Evolutionary conservation across 495 filamentous ascomycete species (phyloP), one percentile per base, ranked within the genome.

Genomic region (Ramalina intermedia): DNA sequence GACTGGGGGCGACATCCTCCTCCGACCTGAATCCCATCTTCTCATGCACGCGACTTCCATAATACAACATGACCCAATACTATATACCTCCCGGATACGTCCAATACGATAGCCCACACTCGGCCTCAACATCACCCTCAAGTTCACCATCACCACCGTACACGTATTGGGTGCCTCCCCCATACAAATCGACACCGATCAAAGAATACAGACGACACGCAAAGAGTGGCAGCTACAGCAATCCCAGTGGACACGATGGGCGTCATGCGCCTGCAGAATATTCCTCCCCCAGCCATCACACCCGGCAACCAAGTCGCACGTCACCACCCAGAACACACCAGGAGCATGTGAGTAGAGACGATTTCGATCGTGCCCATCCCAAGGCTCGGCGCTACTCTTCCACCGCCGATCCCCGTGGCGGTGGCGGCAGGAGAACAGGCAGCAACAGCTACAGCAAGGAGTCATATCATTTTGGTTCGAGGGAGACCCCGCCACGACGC

Each of bases 321-420:
- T 63, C 67, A 50, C 67, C 71, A 53, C 63, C 52, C 37, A 45
- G 67, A 58, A 65, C 64, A 61, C 68, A 73, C 68, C 67, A 73
- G 70, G 70, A 74, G 59, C 63, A 68, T 75, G 72, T 76, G 73
- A 76, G 72, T 76, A 70, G 69, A 67, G 65, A 58, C 21, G 29
- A 65, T 69, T 65, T 65, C 63, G 63, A 64, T 61, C 62, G 57
- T 55, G 57, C 37, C 54, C 58, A 48, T 54, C 46, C 48, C 46
- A 62, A 55, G 43, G 35, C 58, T 57, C 65, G 55, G 48, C 66
- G 55, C 59, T 60, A 42, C 57, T 66, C 44, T 26, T 27, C 66
- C 61, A 66, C 58, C 58, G 63, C 65, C 46, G 54, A 50, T 50
- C 37, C 39, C 53, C 47, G 55, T 53, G 53, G 60, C 56, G 65